A percentile compares a stretch with the other conserved stretches of the same genome.
phyloP scores from a whole-genome alignment of 2,329 filamentous ascomycete genomes.

The Fusarium sp. region DNA sequence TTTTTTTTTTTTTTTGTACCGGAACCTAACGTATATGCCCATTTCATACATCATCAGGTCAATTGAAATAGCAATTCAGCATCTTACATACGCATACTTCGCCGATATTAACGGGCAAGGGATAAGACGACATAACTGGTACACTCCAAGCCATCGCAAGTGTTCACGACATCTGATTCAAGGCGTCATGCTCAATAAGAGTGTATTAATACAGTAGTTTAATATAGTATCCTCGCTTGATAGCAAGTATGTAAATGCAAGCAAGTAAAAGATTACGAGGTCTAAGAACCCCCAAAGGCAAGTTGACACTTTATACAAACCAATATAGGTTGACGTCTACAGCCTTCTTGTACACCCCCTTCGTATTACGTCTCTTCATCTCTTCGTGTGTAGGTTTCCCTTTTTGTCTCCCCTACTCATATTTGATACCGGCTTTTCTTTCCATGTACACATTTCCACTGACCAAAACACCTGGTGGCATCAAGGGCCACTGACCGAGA shows the following conservation, averaged over 20 bases:
- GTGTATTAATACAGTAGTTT: not conserved
- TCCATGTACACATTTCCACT: not conserved
- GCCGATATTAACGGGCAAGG: not conserved
- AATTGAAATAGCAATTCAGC: not conserved
- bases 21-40: not conserved
- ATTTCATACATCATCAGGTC: not conserved
- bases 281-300: not conserved
- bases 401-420: slow-evolving; percentile 2
- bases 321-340: not conserved
- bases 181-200: too few species aligned
- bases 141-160: not conserved
- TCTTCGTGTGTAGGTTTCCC: slow-evolving; percentile 14
- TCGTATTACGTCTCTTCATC: slow-evolving; percentile 29
- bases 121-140: not conserved
- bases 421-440: not conserved
- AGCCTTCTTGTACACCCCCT: not conserved
- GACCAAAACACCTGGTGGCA: not conserved
- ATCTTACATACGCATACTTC: not conserved
- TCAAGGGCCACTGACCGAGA: not conserved
- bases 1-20: slow-evolving; percentile 35
- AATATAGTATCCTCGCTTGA: not conserved
- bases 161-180: not conserved
- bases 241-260: slow-evolving; percentile 11
- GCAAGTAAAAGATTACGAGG: slow-evolving; percentile 24
- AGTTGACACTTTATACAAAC: not conserved